Conservation (phyloP, 768 basidiomycete genomes). For the Panaeolus papilionaceus region DNA sequence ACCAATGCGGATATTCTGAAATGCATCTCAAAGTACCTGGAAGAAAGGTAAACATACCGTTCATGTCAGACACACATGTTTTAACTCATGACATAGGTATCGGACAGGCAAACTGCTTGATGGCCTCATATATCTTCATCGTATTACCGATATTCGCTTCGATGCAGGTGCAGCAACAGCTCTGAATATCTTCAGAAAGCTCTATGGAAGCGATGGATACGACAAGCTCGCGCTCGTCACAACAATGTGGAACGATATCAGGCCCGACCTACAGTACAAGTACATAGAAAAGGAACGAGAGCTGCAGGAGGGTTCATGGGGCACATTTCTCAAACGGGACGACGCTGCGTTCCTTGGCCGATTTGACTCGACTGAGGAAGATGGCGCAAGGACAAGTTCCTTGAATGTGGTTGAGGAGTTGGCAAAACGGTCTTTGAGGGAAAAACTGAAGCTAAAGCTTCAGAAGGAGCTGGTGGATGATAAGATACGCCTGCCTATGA, state of each 20-base stretch:
- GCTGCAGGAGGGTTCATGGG: neutral
- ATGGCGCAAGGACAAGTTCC: neutral
- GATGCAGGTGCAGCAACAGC: constrained; percentile 37
- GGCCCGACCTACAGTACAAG: neutral
- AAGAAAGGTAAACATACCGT: constrained; percentile 22
- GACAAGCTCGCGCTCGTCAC: constrained; percentile 40
- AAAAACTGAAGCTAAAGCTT: neutral
- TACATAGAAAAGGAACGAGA: neutral
- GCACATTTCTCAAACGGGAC: neutral
- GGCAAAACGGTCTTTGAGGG: no score
- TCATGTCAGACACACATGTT: constrained; percentile 9
- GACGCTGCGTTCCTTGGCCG: neutral
- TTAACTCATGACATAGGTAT: constrained; percentile 28
- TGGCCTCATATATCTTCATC: constrained; percentile 46
- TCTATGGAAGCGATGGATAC: constrained; percentile 33
- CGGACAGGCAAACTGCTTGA: constrained; percentile 32
- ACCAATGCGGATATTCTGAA: constrained; percentile 42
- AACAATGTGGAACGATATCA: constrained; percentile 46
- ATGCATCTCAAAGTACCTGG: constrained; percentile 40
- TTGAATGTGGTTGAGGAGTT: neutral
- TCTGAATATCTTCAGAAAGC: constrained; percentile 38
- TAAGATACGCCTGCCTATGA: neutral
- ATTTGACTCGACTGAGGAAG: neutral
- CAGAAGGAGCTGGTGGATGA: neutral
- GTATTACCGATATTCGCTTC: constrained; percentile 46